Evolutionary conservation across 2,329 filamentous ascomycete species (phyloP).

Genomic region (Huntiella omanensis): DNA sequence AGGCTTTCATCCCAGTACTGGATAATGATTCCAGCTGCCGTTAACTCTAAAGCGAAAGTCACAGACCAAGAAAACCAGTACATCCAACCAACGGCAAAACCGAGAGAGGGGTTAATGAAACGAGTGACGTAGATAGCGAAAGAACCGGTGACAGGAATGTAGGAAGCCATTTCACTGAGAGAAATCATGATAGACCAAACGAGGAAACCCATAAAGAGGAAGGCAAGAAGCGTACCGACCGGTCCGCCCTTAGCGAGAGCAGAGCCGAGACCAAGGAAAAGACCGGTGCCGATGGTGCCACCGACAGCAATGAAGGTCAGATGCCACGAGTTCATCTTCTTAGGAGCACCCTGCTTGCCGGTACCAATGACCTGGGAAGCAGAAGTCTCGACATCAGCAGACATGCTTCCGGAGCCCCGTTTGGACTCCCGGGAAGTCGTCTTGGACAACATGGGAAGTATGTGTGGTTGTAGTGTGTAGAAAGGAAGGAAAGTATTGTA

Average conservation of each 20-base stretch:
- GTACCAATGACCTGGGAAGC: constrained; percentile 1
- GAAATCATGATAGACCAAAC: constrained; percentile 59
- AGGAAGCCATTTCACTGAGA: constrained; percentile 57
- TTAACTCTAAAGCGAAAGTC: constrained; percentile 55
- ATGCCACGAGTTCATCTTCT: constrained; percentile 21
- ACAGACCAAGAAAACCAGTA: constrained; percentile 68
- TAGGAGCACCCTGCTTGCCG: constrained; percentile 1
- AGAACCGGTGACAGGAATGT: constrained; percentile 56
- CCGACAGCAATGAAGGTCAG: constrained; percentile 33
- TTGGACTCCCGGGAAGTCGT: background rate
- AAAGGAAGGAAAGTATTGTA: too few relatives aligned
- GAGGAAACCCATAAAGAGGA: constrained; percentile 49
- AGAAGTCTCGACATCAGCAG: constrained; percentile 1
- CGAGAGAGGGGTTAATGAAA: constrained; percentile 53
- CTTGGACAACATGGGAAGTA: background rate
- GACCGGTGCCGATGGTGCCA: constrained; percentile 52
- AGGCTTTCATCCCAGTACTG: constrained; percentile 50
- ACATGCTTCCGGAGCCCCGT: background rate
- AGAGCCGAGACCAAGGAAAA: constrained; percentile 49
- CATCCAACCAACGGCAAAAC: constrained; percentile 66
- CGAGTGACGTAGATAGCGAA: constrained; percentile 61
- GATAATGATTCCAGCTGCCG: constrained; percentile 53
- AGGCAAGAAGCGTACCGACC: constrained; percentile 47
- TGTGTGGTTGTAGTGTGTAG: too few relatives aligned
- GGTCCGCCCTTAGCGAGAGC: constrained; percentile 46